Evolutionary conservation across 2,329 filamentous ascomycete species (phyloP).

Genomic region (Fusarium abutilonis): DNA sequence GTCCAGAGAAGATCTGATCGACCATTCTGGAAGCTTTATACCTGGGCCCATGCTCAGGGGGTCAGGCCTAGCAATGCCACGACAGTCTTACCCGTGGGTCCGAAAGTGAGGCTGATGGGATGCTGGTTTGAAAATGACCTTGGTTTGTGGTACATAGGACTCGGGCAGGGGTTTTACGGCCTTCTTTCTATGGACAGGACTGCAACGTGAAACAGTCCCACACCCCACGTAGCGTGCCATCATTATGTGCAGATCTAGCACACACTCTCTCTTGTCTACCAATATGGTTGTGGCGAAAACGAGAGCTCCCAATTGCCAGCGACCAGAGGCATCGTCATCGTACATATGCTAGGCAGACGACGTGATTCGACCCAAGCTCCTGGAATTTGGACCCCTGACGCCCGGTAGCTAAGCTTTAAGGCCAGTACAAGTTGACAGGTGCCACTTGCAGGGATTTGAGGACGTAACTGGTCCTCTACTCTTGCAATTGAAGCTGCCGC

Average conservation of each 20-base stretch:
- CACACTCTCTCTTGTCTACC: constrained; percentile 6
- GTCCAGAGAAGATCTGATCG: constrained; percentile 13
- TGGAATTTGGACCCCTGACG: constrained; percentile 20
- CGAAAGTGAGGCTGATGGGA: constrained; percentile 41
- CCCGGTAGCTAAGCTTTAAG: constrained; percentile 6
- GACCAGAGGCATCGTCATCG: constrained; percentile 21
- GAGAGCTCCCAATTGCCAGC: constrained; percentile 7
- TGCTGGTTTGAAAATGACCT: constrained; percentile 16
- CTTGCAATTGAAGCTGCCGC: background rate
- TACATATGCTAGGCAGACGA: constrained; percentile 23
- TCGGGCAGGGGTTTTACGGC: constrained; percentile 26
- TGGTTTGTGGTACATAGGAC: constrained; percentile 22
- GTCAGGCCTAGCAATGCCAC: constrained; percentile 30
- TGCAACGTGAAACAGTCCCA: constrained; percentile 41
- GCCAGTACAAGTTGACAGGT: constrained; percentile 11
- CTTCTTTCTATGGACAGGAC: constrained; percentile 35
- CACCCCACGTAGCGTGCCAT: constrained; percentile 36
- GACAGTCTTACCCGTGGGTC: constrained; percentile 28
- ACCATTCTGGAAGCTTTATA: constrained; percentile 40
- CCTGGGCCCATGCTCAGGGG: constrained; percentile 26
- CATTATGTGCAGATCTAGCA: constrained; percentile 24
- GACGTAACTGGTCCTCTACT: constrained; percentile 10
- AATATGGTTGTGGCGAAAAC: constrained; percentile 8
- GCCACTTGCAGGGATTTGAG: constrained; percentile 1
- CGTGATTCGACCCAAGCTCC: constrained; percentile 11